Evolutionary conservation across 495 filamentous ascomycete species (phyloP), one percentile per base, ranked within the genome.

Genomic region (Penicillium simplicissimum): DNA sequence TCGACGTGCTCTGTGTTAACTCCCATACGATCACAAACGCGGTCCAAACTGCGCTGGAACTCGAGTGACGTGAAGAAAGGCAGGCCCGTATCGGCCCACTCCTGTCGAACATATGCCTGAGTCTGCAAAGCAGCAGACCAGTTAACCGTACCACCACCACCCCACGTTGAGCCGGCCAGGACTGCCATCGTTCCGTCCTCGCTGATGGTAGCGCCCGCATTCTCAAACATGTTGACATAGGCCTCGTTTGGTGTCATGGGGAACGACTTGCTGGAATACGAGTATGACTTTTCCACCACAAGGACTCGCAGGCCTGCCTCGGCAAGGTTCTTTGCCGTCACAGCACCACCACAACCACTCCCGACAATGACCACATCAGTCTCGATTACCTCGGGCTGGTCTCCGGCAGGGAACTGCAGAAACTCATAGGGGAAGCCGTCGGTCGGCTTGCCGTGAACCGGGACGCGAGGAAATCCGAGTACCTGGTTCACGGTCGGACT

Each of bases 121-220:
- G 88, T 88, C 69, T 94, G 91, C 36, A 97, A 73, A 14, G 84
- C 83, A n/a, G 90, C 93, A 38, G 87, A 89, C 93, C 92, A 96
- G 67, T 96, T 96, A 58, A 97, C 72, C 1, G 90, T 90, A 0
- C 92, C 92, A 37, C 93, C 93, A 52, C 93, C 93, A 38, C 93
- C 93, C 84, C 89, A 97, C 23, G 83, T 87, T 19, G 84, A 83
- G 3, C 89, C 93, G 0, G 90, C 84, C n/a, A 90, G 65, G 1
- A 92, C 65, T 23, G 71, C 80, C 52, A 88, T 74, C 14, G 79
- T 80, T 13, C 80, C 79, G 67, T 95, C 90, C n/a, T 91, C 90
- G 15, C 79, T 83, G 23, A 75, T 68, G 1, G 79, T 48, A 0
- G 79, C 55, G 14, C 85, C 87, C 6, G 79, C 80, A 34, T 78